Conservation (phyloP, 1,284 basidiomycete species). For the Sanguinoderma infundibulare region DNA sequence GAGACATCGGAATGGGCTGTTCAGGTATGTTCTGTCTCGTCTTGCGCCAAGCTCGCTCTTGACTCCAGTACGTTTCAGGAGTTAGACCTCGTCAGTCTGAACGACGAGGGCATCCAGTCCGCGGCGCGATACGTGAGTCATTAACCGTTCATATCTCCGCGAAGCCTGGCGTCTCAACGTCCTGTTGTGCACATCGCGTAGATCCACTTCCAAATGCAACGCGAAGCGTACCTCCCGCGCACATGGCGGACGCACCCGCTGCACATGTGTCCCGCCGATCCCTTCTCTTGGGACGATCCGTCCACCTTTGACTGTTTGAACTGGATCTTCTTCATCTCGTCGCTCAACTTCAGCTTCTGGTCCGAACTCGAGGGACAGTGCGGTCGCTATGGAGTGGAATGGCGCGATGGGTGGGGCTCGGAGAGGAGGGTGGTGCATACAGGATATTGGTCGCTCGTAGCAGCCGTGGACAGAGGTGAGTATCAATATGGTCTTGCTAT, state of each 20-base stretch:
- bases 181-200: conserved; percentile 39
- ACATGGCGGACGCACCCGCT: conserved; percentile 80
- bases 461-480: conserved; percentile 75
- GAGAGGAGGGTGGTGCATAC: conserved; percentile 58
- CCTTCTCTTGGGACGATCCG: conserved; percentile 55
- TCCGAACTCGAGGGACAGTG: conserved; percentile 61
- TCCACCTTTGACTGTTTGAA: conserved; percentile 63
- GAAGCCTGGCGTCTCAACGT: neutral
- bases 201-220: conserved; percentile 58
- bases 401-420: conserved; percentile 70
- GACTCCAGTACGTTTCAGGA: neutral
- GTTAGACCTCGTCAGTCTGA: conserved; percentile 10
- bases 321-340: conserved; percentile 86
- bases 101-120: conserved; percentile 15
- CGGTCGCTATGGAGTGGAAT: conserved; percentile 74
- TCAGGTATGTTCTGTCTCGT: conserved; percentile 8
- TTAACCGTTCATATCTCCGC: neutral
- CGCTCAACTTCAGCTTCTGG: conserved; percentile 89
- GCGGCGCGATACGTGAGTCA: conserved; percentile 16
- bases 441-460: conserved; percentile 84
- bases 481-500: neutral
- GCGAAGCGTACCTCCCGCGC: conserved; percentile 72
- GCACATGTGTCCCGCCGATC: conserved; percentile 71
- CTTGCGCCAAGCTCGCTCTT: neutral
- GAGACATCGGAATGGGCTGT: conserved; percentile 14